phyloP scores from a whole-genome alignment of 2,329 filamentous ascomycete species.

The Hypoxylon sp. region DNA sequence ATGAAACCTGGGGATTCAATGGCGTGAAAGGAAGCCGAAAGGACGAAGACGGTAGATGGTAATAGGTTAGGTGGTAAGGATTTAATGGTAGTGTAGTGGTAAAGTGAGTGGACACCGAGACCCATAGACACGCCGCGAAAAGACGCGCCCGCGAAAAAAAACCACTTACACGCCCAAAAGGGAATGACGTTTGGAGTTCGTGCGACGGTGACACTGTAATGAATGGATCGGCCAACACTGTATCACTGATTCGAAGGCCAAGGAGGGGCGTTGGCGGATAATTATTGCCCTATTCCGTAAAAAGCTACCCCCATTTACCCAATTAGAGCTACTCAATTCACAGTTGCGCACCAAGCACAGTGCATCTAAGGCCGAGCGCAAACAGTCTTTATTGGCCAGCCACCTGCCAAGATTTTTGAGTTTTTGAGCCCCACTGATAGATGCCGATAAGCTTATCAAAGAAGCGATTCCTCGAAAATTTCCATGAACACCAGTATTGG shows the following conservation, averaged over 20 bases:
- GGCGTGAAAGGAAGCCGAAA: slow-evolving; percentile 13
- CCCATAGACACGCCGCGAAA: slow-evolving; percentile 39
- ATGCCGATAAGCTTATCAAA: slow-evolving; percentile 29
- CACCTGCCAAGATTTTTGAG: slow-evolving; percentile 10
- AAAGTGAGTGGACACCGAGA: slow-evolving; percentile 12
- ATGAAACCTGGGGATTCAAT: not conserved
- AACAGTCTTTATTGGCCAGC: not conserved
- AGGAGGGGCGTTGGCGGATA: slow-evolving; percentile 6
- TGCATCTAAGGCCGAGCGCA: not conserved
- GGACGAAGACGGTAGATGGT: slow-evolving; percentile 3
- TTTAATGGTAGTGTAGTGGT: slow-evolving; percentile 22
- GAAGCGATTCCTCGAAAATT: slow-evolving; percentile 37
- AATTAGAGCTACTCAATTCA: slow-evolving; percentile 18
- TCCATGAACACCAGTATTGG: slow-evolving; percentile 11
- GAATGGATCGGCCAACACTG: slow-evolving; percentile 20
- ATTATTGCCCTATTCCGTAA: slow-evolving; percentile 31
- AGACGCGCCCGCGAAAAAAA: slow-evolving; percentile 40
- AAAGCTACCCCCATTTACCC: slow-evolving; percentile 1
- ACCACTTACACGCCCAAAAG: slow-evolving; percentile 41
- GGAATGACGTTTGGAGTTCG: slow-evolving; percentile 29
- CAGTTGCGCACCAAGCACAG: slow-evolving; percentile 13
- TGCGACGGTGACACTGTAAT: not conserved
- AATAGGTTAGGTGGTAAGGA: slow-evolving; percentile 23
- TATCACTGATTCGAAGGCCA: slow-evolving; percentile 8
- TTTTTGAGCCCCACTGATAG: slow-evolving; percentile 26